Evolutionary conservation across 2,329 filamentous ascomycete species (phyloP).

Genomic region (Neopestalotiopsis sp.): DNA sequence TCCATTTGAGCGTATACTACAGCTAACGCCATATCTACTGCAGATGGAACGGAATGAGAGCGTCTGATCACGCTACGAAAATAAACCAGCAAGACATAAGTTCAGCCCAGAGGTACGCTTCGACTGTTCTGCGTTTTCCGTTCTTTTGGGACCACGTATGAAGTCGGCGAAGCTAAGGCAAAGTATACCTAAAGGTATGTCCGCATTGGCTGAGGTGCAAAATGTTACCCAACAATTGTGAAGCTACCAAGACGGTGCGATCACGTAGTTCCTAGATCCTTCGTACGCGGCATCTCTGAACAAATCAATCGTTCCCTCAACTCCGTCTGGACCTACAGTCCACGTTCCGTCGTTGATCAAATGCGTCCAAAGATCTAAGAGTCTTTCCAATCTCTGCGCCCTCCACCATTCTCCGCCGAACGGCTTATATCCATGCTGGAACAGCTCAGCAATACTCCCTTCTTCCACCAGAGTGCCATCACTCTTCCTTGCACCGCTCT

Average conservation of each 20-base stretch:
- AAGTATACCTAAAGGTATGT: no score
- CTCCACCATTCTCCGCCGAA: conserved; percentile 36
- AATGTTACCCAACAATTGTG: no score
- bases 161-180: no score
- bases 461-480: conserved; percentile 28
- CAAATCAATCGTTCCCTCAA: conserved; percentile 33
- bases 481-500: conserved; percentile 31
- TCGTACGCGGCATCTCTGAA: conserved; percentile 31
- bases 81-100: no score
- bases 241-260: conserved; percentile 19
- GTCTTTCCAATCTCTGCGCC: conserved; percentile 29
- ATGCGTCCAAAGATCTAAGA: conserved; percentile 32
- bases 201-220: no score
- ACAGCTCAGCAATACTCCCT: conserved; percentile 30
- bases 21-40: no score
- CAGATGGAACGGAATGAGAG: no score
- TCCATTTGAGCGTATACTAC: no score
- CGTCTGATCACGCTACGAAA: no score
- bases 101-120: no score
- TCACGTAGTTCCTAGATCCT: conserved; percentile 25
- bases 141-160: no score
- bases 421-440: conserved; percentile 39
- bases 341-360: conserved; percentile 32
- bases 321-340: conserved; percentile 30
- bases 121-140: no score